Conservation (phyloP, 371 early-diverging fungal genomes). For the Lichtheimia corymbifera region DNA sequence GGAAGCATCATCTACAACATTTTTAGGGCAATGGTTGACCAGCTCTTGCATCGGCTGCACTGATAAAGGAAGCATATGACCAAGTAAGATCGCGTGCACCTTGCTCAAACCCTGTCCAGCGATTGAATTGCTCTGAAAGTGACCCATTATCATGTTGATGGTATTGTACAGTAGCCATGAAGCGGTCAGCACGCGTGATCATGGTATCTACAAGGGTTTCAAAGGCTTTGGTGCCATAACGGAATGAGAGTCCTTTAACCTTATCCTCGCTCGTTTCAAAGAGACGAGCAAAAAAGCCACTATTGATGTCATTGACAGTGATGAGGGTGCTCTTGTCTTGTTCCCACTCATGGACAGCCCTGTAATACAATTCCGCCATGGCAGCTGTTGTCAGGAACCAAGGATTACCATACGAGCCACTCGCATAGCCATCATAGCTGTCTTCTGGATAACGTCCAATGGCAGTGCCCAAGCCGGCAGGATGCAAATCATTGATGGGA, state of each 20-base stretch:
- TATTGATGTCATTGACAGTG: slow-evolving; percentile 41
- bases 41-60: slow-evolving; percentile 34
- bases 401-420: slow-evolving; percentile 64
- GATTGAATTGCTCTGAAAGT: slow-evolving; percentile 70
- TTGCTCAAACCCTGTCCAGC: slow-evolving; percentile 52
- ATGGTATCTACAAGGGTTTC: slow-evolving; percentile 27
- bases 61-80: slow-evolving; percentile 68
- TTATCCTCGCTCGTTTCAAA: neutral
- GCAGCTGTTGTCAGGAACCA: slow-evolving; percentile 72
- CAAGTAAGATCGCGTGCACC: slow-evolving; percentile 81
- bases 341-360: slow-evolving; percentile 37
- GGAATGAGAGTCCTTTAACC: slow-evolving; percentile 19
- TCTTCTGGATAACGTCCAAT: slow-evolving; percentile 81
- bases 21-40: neutral
- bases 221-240: slow-evolving; percentile 18
- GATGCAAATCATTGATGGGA: slow-evolving; percentile 47
- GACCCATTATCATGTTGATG: slow-evolving; percentile 56
- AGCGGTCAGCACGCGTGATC: slow-evolving; percentile 52
- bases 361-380: slow-evolving; percentile 68
- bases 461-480: slow-evolving; percentile 37
- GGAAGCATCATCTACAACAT: neutral
- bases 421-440: slow-evolving; percentile 64
- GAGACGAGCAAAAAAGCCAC: slow-evolving; percentile 38
- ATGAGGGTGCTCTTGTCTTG: slow-evolving; percentile 11
- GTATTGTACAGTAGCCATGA: slow-evolving; percentile 52